Conservation (phyloP, 23 red algal species). For the Gracilaria caudata region DNA sequence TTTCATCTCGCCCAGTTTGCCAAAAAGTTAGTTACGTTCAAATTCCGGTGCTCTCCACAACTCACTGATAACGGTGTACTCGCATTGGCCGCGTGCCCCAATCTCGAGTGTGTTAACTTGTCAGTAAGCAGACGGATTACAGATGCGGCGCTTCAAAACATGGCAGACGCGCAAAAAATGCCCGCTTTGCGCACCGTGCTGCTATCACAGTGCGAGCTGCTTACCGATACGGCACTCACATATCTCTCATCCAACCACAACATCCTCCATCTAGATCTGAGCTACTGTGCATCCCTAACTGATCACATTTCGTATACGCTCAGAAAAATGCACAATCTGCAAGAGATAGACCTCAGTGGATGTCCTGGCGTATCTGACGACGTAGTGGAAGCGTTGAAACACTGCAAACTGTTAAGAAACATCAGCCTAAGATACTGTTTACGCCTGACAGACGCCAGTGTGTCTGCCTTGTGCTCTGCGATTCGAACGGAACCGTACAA, state of each 20-base stretch:
- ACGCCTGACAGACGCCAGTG: slow-evolving; percentile 6
- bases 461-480: slow-evolving; percentile 2
- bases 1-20: background rate
- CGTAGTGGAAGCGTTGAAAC: background rate
- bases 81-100: slow-evolving; percentile 22
- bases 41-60: background rate
- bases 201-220: slow-evolving; percentile 15
- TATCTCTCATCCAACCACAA: slow-evolving; percentile 1
- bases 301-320: background rate
- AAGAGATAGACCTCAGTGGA: slow-evolving; percentile 16
- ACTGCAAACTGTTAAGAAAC: slow-evolving; percentile 2
- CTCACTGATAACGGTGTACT: slow-evolving; percentile 10
- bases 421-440: slow-evolving; percentile 6
- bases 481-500: slow-evolving; percentile 10
- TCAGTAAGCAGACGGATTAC: background rate
- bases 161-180: background rate
- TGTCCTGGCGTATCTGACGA: slow-evolving; percentile 5
- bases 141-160: background rate
- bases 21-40: background rate
- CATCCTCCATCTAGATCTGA: slow-evolving; percentile 13
- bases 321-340: background rate
- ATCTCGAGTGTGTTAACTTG: slow-evolving; percentile 13
- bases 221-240: slow-evolving; percentile 20
- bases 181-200: slow-evolving; percentile 31
- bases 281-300: slow-evolving; percentile 31